Evolutionary conservation across 257 asterid species (phyloP).

Genomic region (Solanum sparsipilum): DNA sequence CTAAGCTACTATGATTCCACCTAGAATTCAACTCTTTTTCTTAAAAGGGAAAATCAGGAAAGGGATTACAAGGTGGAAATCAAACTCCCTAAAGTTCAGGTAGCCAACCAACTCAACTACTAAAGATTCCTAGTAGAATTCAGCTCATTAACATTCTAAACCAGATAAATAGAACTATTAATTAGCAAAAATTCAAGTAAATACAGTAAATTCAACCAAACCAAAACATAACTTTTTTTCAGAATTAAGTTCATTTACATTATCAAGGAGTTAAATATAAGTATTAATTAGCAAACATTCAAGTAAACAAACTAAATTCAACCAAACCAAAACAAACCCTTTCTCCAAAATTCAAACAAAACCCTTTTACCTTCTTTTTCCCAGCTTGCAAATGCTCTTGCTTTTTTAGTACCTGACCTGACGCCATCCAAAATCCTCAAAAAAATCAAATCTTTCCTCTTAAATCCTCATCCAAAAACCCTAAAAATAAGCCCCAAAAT

Average conservation of each 20-base stretch:
- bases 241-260: neutral
- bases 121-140: too few species aligned
- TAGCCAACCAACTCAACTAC: too few species aligned
- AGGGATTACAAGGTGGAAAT: too few species aligned
- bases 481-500: neutral
- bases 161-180: too few species aligned
- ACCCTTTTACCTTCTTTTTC: constrained; percentile 38
- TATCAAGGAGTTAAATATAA: neutral
- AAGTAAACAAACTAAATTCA: neutral
- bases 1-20: neutral
- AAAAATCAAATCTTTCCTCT: neutral
- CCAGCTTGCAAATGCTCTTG: constrained; percentile 81
- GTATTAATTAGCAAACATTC: neutral
- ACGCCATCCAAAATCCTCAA: constrained; percentile 44
- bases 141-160: too few species aligned
- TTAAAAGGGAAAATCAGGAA: neutral
- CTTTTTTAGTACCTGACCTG: constrained; percentile 70
- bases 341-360: neutral
- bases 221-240: neutral
- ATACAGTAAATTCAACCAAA: neutral
- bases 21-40: neutral
- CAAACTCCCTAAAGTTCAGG: too few species aligned
- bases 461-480: neutral
- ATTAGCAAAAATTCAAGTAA: neutral
- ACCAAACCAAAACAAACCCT: neutral